Percentiles rank a stretch among this genome's conserved stretches.
phyloP scores from a whole-genome alignment of 495 filamentous ascomycete species.

The Massariosphaeria phaeospora region DNA sequence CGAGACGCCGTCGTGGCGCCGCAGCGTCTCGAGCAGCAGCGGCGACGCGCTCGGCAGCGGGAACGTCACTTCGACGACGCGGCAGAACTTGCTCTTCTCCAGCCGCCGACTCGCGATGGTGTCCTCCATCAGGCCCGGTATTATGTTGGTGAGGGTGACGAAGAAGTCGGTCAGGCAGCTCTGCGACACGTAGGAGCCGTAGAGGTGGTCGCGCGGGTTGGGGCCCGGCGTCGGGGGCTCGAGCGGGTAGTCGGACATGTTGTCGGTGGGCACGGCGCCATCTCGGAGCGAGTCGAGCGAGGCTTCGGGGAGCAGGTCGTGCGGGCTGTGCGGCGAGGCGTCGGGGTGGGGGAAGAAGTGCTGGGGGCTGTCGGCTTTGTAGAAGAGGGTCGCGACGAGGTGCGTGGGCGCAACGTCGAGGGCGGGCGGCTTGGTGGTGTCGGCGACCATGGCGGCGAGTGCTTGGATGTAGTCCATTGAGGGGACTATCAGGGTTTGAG shows the following conservation, averaged over 20 bases:
- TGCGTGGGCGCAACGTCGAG: slow-evolving; percentile 13
- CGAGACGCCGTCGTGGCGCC: slow-evolving; percentile 75
- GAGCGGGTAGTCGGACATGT: slow-evolving; percentile 64
- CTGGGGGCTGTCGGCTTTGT: slow-evolving; percentile 28
- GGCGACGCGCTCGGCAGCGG: slow-evolving; percentile 58
- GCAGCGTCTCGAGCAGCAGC: slow-evolving; percentile 63
- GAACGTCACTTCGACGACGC: slow-evolving; percentile 40
- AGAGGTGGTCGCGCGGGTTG: slow-evolving; percentile 63
- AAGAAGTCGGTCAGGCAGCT: slow-evolving; percentile 79
- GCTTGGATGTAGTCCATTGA: neutral
- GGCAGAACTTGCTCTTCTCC: slow-evolving; percentile 13
- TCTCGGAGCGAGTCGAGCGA: slow-evolving; percentile 19
- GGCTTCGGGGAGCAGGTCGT: slow-evolving; percentile 21
- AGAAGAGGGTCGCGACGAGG: slow-evolving; percentile 34
- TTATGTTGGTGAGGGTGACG: slow-evolving; percentile 53
- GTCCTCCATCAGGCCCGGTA: slow-evolving; percentile 57
- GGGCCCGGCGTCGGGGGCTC: slow-evolving; percentile 61
- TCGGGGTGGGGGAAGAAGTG: slow-evolving; percentile 29
- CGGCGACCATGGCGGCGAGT: neutral
- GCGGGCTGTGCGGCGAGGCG: slow-evolving; percentile 13
- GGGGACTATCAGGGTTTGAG: neutral
- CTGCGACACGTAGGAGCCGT: slow-evolving; percentile 71
- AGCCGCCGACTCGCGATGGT: slow-evolving; percentile 57
- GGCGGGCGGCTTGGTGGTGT: neutral
- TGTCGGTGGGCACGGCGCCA: slow-evolving; percentile 50